Evolutionary conservation across 768 basidiomycete genomes (phyloP).

Genomic region (Calocybe indica): DNA sequence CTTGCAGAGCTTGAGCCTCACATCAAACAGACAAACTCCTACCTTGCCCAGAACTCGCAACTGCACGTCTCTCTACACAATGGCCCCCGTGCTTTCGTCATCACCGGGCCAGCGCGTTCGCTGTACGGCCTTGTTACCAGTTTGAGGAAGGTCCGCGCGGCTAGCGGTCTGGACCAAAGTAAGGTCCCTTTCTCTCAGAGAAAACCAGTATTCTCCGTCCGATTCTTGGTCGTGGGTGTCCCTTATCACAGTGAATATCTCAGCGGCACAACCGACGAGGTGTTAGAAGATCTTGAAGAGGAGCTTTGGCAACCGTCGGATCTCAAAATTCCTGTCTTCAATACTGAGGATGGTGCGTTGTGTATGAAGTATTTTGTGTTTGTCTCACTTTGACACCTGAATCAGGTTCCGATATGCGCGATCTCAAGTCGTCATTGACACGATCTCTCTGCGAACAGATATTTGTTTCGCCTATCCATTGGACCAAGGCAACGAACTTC

Average conservation of each 20-base stretch:
- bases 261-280: conserved; percentile 62
- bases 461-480: conserved; percentile 88
- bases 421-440: conserved; percentile 65
- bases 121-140: conserved; percentile 93
- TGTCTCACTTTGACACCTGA: conserved; percentile 12
- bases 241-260: conserved; percentile 95
- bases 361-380: conserved; percentile 4
- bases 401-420: conserved; percentile 81
- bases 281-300: conserved; percentile 69
- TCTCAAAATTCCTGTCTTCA: conserved; percentile 78
- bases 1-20: conserved; percentile 75
- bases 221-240: conserved; percentile 93
- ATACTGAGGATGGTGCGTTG: conserved; percentile 85
- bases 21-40: conserved; percentile 80
- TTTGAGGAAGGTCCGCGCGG: conserved; percentile 85
- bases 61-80: conserved; percentile 89
- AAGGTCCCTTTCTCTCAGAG: conserved; percentile 92
- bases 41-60: conserved; percentile 74
- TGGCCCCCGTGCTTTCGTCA: conserved; percentile 84
- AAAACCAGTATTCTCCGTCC: conserved; percentile 86
- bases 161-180: conserved; percentile 85
- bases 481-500: conserved; percentile 87
- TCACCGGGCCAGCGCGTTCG: conserved; percentile 86
- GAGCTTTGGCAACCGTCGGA: conserved; percentile 72
- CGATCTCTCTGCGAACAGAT: conserved; percentile 90